Conservation (phyloP, 345 rosid species). For the Lepidium africanum region DNA sequence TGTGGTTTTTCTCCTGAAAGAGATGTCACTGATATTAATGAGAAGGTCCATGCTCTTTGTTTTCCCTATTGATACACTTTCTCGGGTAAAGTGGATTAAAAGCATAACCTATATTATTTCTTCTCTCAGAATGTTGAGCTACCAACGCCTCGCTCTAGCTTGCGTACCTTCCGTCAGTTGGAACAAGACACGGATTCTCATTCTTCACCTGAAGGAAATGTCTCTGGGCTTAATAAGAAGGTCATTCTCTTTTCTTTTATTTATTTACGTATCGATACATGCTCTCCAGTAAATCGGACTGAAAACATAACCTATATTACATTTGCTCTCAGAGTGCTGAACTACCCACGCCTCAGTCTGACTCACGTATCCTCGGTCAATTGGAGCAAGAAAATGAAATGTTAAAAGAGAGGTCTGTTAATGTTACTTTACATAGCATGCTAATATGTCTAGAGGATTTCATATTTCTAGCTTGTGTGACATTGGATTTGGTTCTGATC, state of each 20-base stretch:
- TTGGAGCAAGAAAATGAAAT: conserved; percentile 53
- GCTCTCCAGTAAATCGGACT: background rate
- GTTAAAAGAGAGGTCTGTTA: conserved; percentile 51
- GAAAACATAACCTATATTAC: background rate
- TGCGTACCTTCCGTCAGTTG: conserved; percentile 28
- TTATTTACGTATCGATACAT: no score
- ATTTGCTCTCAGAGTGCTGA: conserved; percentile 26
- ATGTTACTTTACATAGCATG: background rate
- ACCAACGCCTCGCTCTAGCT: conserved; percentile 16
- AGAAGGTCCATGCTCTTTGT: background rate
- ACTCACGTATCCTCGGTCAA: conserved; percentile 23
- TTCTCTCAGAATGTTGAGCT: conserved; percentile 23
- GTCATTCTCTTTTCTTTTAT: background rate
- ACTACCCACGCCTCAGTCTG: conserved; percentile 11
- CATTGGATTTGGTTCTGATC: background rate
- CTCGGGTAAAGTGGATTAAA: background rate
- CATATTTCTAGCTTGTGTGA: background rate
- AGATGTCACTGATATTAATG: background rate
- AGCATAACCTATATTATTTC: background rate
- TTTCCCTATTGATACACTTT: background rate
- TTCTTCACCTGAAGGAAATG: background rate
- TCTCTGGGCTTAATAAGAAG: conserved; percentile 1
- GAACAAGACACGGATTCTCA: conserved; percentile 29
- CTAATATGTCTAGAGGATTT: background rate
- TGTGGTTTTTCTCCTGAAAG: background rate